phyloP scores from a whole-genome alignment of 2,329 filamentous ascomycete species.

The Gnomoniopsis smithogilvyi region DNA sequence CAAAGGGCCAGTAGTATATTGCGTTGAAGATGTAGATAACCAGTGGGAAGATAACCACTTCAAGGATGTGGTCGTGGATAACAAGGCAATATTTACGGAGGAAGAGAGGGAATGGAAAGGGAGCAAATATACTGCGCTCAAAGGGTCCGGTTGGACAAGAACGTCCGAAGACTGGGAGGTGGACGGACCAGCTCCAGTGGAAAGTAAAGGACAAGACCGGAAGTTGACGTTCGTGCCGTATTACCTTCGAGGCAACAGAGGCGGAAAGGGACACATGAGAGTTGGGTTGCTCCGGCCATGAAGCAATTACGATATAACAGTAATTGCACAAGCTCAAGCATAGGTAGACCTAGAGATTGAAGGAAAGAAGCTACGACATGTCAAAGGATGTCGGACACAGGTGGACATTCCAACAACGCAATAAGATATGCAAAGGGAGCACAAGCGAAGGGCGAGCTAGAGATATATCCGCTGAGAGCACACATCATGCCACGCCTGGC shows the following conservation, averaged over 20 bases:
- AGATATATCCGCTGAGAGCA: too few relatives aligned
- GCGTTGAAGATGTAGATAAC: constrained; percentile 58
- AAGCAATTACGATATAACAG: not conserved
- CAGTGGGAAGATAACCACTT: constrained; percentile 54
- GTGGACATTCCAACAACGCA: too few relatives aligned
- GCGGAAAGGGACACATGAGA: constrained; percentile 51
- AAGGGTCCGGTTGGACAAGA: constrained; percentile 19
- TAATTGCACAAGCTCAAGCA: not conserved
- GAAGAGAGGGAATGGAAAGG: constrained; percentile 22
- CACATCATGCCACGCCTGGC: too few relatives aligned
- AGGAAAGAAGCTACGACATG: too few relatives aligned
- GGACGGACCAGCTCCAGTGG: not conserved
- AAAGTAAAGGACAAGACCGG: constrained; percentile 4
- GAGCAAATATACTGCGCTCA: constrained; percentile 27
- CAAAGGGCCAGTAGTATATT: constrained; percentile 58
- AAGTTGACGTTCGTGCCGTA: constrained; percentile 52
- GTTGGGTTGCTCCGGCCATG: constrained; percentile 34
- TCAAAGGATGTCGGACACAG: too few relatives aligned
- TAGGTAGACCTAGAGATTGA: not conserved
- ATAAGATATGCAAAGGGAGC: too few relatives aligned
- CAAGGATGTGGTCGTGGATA: constrained; percentile 36
- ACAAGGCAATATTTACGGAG: constrained; percentile 13
- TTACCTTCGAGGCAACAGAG: constrained; percentile 51
- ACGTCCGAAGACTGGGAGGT: not conserved
- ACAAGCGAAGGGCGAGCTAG: too few relatives aligned